These are phyloP conservation scores for Punctularia strigosozonata DNA, from an alignment of 768 basidiomycete genomes.

Conservation along the genomic window DNA sequence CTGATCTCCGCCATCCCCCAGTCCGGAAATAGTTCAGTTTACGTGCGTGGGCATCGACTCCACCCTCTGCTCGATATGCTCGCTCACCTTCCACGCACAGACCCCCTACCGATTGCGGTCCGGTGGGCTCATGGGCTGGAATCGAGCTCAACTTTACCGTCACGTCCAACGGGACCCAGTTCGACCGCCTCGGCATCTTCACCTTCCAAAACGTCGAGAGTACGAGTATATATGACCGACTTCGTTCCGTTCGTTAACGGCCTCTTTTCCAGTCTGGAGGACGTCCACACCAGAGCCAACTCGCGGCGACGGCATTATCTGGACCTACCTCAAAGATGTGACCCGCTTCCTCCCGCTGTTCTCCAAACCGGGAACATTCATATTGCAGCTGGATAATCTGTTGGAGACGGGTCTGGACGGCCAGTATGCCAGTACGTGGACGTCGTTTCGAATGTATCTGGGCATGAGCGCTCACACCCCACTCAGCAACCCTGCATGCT, in stretches of 20 bases:
- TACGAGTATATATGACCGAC: constrained; percentile 18
- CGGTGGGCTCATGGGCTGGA: constrained; percentile 61
- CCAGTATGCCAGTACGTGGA: constrained; percentile 49
- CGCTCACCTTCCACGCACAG: constrained; percentile 22
- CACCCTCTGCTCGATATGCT: neutral
- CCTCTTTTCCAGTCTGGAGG: constrained; percentile 48
- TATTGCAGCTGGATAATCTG: constrained; percentile 64
- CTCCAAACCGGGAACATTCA: constrained; percentile 52
- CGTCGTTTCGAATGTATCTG: neutral
- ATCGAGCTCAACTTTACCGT: constrained; percentile 70
- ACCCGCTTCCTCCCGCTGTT: constrained; percentile 66
- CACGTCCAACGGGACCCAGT: constrained; percentile 54
- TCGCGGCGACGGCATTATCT: constrained; percentile 48
- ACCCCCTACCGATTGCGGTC: constrained; percentile 63
- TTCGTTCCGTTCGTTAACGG: neutral
- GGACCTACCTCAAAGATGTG: constrained; percentile 70
- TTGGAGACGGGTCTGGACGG: constrained; percentile 46
- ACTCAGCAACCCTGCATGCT: constrained; percentile 49
- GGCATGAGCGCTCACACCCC: neutral
- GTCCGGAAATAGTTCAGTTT: neutral
- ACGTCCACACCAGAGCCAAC: constrained; percentile 75
- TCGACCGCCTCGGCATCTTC: constrained; percentile 39
- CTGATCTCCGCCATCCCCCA: neutral
- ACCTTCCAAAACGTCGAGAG: constrained; percentile 73
- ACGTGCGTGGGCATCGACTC: neutral